These are phyloP conservation scores for Ophiocytium majus DNA, from an alignment of 352 stramenopile species.

Conservation along the genomic window DNA sequence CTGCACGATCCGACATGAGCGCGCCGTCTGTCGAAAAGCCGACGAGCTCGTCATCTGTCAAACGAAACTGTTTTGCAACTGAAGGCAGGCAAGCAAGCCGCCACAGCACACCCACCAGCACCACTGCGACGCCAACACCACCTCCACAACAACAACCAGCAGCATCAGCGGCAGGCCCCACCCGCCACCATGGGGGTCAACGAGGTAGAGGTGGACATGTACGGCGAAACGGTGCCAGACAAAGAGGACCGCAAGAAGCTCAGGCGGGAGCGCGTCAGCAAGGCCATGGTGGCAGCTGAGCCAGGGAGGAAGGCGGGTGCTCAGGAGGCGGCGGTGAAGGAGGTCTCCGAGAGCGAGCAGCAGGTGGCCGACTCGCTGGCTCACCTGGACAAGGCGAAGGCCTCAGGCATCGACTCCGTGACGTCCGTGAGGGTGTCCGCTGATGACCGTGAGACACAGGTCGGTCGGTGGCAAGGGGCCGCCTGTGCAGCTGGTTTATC, in stretches of 20 bases:
- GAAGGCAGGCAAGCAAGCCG: too few relatives aligned
- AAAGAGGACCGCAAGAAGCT: constrained; percentile 61
- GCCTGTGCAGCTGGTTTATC: too few relatives aligned
- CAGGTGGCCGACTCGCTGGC: constrained; percentile 60
- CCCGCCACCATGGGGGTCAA: not conserved
- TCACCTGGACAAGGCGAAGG: constrained; percentile 65
- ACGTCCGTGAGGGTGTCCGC: constrained; percentile 82
- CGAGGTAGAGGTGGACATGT: not conserved
- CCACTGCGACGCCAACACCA: too few relatives aligned
- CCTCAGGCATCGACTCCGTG: constrained; percentile 77
- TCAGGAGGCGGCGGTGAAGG: not conserved
- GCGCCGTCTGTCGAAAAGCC: too few relatives aligned
- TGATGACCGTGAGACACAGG: constrained; percentile 76
- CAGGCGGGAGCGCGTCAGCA: constrained; percentile 55
- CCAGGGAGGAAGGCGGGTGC: constrained; percentile 26
- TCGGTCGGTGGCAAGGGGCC: constrained; percentile 9
- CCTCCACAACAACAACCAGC: too few relatives aligned
- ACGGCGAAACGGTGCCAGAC: constrained; percentile 39
- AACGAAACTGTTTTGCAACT: too few relatives aligned
- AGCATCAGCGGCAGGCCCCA: too few relatives aligned
- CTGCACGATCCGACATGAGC: too few relatives aligned
- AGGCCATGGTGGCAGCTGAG: constrained; percentile 36
- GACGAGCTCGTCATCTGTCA: too few relatives aligned
- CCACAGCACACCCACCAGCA: too few relatives aligned
- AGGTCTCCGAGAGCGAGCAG: constrained; percentile 29